Percentiles rank a stretch among this genome's conserved stretches.
phyloP scores from a whole-genome alignment of 208 protist species.

The Trypanosoma vivax region DNA sequence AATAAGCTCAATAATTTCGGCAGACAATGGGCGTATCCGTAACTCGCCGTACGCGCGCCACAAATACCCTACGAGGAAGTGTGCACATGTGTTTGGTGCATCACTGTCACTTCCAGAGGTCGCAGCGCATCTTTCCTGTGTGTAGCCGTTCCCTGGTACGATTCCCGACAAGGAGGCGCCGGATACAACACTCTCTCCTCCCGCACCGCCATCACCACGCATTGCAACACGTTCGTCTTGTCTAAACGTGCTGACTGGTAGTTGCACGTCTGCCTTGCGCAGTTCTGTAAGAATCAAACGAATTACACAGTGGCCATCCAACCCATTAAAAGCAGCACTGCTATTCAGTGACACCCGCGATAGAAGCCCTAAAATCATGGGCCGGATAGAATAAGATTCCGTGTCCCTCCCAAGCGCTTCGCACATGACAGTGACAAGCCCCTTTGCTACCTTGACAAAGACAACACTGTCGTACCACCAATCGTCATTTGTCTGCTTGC shows the following conservation, averaged over 20 bases:
- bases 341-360: constrained; percentile 38
- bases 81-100: constrained; percentile 19
- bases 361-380: constrained; percentile 34
- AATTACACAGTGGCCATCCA: constrained; percentile 52
- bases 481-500: background rate
- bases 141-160: no score
- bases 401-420: constrained; percentile 21
- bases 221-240: background rate
- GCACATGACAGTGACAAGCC: constrained; percentile 36
- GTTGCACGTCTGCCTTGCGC: no score
- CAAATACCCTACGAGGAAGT: constrained; percentile 29
- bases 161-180: no score
- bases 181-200: no score
- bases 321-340: constrained; percentile 35
- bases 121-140: background rate
- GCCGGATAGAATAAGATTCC: constrained; percentile 31
- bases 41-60: constrained; percentile 54
- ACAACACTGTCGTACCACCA: constrained; percentile 45
- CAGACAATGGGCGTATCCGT: constrained; percentile 36
- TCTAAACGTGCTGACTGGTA: background rate
- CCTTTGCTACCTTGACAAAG: constrained; percentile 39
- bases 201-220: no score
- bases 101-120: background rate
- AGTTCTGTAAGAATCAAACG: constrained; percentile 39
- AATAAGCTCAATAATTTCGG: constrained; percentile 46